Percentiles rank a stretch among this genome's conserved stretches.
Evolutionary conservation across 148 eudicot genomes (phyloP).

Genomic region (Fagopyrum homotropicum): DNA sequence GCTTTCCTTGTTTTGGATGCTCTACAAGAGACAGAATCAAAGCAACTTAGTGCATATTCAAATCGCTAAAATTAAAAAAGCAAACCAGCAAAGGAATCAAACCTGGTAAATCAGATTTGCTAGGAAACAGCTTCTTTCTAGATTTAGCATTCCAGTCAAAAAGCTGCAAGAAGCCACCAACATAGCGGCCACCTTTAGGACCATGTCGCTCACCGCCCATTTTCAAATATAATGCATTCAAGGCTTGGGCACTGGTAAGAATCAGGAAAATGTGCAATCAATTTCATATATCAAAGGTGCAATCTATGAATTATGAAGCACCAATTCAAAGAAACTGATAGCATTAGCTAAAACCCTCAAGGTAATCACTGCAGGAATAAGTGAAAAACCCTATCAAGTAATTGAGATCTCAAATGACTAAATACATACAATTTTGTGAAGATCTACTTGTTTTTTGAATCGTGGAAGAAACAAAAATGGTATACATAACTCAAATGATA

Average conservation of each 20-base stretch:
- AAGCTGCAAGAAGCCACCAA: conserved; percentile 88
- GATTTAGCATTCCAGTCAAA: conserved; percentile 99
- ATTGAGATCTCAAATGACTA: background rate
- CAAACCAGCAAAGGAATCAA: conserved; percentile 7
- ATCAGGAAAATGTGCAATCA: background rate
- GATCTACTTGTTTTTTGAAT: background rate
- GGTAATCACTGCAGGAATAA: background rate
- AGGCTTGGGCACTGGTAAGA: conserved; percentile 10
- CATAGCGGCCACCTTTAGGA: conserved; percentile 70
- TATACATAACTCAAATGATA: background rate
- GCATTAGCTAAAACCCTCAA: background rate
- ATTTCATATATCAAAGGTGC: background rate
- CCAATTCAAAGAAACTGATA: background rate
- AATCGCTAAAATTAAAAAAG: conserved; percentile 2
- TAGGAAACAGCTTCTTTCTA: conserved; percentile 76
- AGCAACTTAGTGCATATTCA: background rate
- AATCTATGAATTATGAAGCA: background rate
- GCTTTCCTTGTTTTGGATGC: conserved; percentile 63
- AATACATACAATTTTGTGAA: background rate
- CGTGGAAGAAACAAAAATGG: background rate
- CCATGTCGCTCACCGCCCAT: conserved; percentile 73
- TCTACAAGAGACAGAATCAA: conserved; percentile 28
- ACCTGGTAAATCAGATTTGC: conserved; percentile 77
- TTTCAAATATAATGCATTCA: conserved; percentile 17
- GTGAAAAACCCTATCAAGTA: background rate